phyloP scores from a whole-genome alignment of 2,329 filamentous ascomycete species.

The Didymella exigua region DNA sequence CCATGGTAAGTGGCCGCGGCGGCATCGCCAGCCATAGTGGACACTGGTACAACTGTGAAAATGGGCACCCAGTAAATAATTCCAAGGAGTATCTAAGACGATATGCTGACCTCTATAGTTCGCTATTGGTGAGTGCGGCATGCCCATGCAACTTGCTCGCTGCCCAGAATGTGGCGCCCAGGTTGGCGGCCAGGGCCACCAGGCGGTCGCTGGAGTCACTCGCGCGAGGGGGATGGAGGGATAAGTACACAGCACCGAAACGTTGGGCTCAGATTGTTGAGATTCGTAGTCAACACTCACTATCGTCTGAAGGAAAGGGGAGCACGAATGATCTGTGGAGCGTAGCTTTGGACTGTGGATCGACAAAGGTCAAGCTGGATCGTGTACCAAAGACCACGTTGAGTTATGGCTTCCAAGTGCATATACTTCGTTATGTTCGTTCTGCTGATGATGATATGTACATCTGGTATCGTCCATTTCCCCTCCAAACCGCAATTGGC shows the following conservation, averaged over 20 bases:
- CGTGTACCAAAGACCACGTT: too few relatives aligned
- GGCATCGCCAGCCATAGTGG: conserved; percentile 55
- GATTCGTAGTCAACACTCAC: background rate
- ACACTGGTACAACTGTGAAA: conserved; percentile 66
- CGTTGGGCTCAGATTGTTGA: background rate
- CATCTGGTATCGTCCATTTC: background rate
- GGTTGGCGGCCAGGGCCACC: conserved; percentile 63
- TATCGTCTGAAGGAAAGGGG: too few relatives aligned
- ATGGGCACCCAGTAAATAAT: conserved; percentile 57
- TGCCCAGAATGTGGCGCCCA: conserved; percentile 65
- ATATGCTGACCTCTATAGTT: conserved; percentile 45
- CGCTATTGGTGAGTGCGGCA: conserved; percentile 69
- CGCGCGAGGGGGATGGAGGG: conserved; percentile 58
- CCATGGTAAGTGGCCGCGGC: conserved; percentile 53
- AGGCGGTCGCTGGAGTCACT: conserved; percentile 58
- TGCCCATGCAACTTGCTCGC: conserved; percentile 64
- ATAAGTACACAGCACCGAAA: background rate
- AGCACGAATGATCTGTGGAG: too few relatives aligned
- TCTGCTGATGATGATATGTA: background rate
- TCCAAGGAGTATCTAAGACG: background rate
- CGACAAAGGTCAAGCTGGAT: too few relatives aligned
- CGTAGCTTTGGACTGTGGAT: too few relatives aligned
- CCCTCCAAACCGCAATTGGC: background rate
- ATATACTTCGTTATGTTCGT: too few relatives aligned
- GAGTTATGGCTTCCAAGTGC: too few relatives aligned